Base-by-base conservation (phyloP, 1,284 basidiomycete genomes). In the Schizophyllum amplum region DNA sequence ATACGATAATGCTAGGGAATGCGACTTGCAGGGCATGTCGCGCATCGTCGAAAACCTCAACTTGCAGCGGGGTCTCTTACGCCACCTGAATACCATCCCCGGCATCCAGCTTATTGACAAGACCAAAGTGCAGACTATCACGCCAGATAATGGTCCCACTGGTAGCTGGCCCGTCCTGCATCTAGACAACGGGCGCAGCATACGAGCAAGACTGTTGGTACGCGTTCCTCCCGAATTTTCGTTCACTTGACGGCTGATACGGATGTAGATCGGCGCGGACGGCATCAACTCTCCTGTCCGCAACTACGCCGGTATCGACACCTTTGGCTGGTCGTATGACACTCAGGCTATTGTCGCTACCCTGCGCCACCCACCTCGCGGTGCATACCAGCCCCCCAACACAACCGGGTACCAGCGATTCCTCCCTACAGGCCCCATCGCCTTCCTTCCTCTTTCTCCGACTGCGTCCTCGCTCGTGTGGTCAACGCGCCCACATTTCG, bases 231-330 rank as follows among this genome's bases (percentile, higher is more conserved):
- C 55, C 26, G n/a, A n/a, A n/a, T 27, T 23, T 22, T 54, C n/a
- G 20, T 46, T 57, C 17, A 9, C 51, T 13, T 47, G 26, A 25
- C n/a, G 47, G 52, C 53, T 53, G 42, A 64, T 46, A 57, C 47
- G 59, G 63, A 49, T 65, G 59, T 55, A 95, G 87, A 83, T 99
- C 47, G 96, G 97, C 22, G 97, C 97, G 5, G 97, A 99, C 66
- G 97, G 97, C 0, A 86, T 86, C 67, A 95, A 94, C 68, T 98
- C 94, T 1, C 96, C 96, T 6, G 97, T 98, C 17, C 84, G 94
- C 52, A 72, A 83, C 47, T 98, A 90, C 67, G 89, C 95, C 0
- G 78, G 86, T 13, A 98, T 98, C 59, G 77, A 87, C 47, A 90
- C 92, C 0, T 95, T 87, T 65, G 96, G 96, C 1, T 97, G 95